Percentiles rank a stretch among this genome's conserved stretches.
These are phyloP conservation scores for Chenopodium quinoa DNA, from an alignment of 148 eudicot genomes.

Conservation along the genomic window DNA sequence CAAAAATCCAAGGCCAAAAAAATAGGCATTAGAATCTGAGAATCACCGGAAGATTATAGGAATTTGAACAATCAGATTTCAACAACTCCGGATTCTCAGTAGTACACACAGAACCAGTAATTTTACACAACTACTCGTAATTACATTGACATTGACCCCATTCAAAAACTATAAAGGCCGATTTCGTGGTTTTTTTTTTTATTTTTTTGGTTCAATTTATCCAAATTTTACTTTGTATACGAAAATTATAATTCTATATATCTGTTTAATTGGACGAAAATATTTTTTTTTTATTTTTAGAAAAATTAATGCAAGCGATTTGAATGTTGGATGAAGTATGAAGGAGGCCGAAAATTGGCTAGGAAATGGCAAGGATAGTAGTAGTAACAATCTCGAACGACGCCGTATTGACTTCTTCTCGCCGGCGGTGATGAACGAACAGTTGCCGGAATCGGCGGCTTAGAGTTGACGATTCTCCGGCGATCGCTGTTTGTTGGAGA, in stretches of 20 bases:
- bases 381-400: constrained; percentile 23
- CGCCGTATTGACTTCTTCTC: constrained; percentile 20
- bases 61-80: constrained; percentile 11
- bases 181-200: background rate
- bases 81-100: constrained; percentile 21
- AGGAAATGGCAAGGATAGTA: constrained; percentile 29
- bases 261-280: background rate
- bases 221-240: background rate
- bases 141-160: constrained; percentile 25
- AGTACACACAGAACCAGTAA: background rate
- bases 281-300: background rate
- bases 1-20: background rate
- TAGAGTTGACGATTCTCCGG: constrained; percentile 9
- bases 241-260: too few relatives aligned
- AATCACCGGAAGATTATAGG: constrained; percentile 6
- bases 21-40: background rate
- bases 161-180: constrained; percentile 20
- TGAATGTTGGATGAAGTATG: constrained; percentile 20
- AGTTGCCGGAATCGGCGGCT: constrained; percentile 6
- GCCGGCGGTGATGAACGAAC: constrained; percentile 20
- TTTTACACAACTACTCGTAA: constrained; percentile 22
- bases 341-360: constrained; percentile 23
- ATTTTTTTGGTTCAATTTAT: background rate
- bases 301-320: constrained; percentile 27
- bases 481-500: constrained; percentile 28